Base-by-base conservation (phyloP, 2,329 filamentous ascomycete genomes). In the Fusarium sp. region DNA sequence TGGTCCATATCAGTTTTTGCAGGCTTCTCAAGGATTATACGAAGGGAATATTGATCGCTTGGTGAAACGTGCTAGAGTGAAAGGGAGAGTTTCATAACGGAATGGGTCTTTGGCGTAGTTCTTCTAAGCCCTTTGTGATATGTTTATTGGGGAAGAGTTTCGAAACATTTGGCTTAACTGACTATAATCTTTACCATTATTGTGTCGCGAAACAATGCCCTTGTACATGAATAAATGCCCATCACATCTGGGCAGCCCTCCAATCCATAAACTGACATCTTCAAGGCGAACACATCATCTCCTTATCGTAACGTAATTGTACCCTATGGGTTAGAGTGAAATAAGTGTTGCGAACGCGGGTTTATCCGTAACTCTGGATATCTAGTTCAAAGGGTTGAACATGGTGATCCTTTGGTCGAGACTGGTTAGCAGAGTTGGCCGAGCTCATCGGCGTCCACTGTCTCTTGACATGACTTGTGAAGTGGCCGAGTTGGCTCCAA, bases 31-130 rank as follows among this genome's bases (percentile, higher is more conserved):
- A 62, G 50, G 24, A 48, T 20, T n/a, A 47, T 28, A 8, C 41
- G 26, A 70, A 44, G 54, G 45, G 38, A 58, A 28, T 28, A 24
- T 22, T 42, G 54, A 38, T 45, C 24, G 50, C 22, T 60, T 54
- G 71, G 36, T 74, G 70, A 71, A 74, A 74, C 70, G 38, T 50
- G 57, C 66, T 74, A 67, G 66, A 63, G 55, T 52, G 28, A n/a
- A 48, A 66, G 42, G 59, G 38, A 56, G 47, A 24, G 56, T 70
- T 70, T 62, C 60, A 65, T 41, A 34, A 22, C 44, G n/a, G 50
- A 44, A 51, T 55, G 56, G 44, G 41, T 39, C 39, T 59, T 24
- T 34, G 42, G 55, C 15, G 47, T 41, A 51, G 20, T 14, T 55
- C 70, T 67, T 73, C 70, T 22, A 32, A 61, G 39, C 42, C 38